Percentiles rank a stretch among this genome's conserved stretches.
Evolutionary conservation across 2,329 filamentous ascomycete species (phyloP).

Genomic region (Aureobasidium leucospermi): DNA sequence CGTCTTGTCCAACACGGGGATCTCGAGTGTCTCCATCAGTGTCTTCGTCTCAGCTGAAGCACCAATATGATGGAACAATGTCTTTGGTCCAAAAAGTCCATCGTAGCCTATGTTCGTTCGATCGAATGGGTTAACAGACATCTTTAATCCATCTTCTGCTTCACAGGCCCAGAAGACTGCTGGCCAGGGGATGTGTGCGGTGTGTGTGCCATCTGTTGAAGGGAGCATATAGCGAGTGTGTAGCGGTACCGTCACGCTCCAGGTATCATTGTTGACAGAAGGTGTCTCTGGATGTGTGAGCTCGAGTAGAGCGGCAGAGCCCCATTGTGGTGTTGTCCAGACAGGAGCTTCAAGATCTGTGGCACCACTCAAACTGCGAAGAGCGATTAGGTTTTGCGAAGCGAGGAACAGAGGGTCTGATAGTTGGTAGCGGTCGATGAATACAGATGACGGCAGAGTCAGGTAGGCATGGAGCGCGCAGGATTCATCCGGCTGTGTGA

Average conservation of each 20-base stretch:
- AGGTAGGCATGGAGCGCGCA: slow-evolving; percentile 75
- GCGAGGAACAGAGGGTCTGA: slow-evolving; percentile 66
- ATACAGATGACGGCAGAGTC: slow-evolving; percentile 72
- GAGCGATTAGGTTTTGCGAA: slow-evolving; percentile 66
- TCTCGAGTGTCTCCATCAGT: slow-evolving; percentile 25
- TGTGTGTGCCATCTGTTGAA: slow-evolving; percentile 22
- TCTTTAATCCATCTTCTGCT: slow-evolving; percentile 57
- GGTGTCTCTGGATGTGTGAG: slow-evolving; percentile 49
- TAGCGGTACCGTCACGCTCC: slow-evolving; percentile 67
- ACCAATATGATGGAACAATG: slow-evolving; percentile 70
- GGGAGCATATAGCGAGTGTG: slow-evolving; percentile 78
- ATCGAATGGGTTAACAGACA: slow-evolving; percentile 77
- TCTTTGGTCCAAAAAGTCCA: slow-evolving; percentile 64
- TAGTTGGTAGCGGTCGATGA: slow-evolving; percentile 83
- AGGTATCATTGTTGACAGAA: slow-evolving; percentile 26
- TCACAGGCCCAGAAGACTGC: slow-evolving; percentile 86
- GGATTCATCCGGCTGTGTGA: slow-evolving; percentile 39
- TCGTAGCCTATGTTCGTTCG: slow-evolving; percentile 80
- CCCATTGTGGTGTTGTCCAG: slow-evolving; percentile 71
- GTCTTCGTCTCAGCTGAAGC: slow-evolving; percentile 20
- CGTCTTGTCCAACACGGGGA: slow-evolving; percentile 36
- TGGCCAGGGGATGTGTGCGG: slow-evolving; percentile 65
- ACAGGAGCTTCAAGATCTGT: slow-evolving; percentile 87
- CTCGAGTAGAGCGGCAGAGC: slow-evolving; percentile 68
- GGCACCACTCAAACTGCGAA: slow-evolving; percentile 64